A percentile compares a stretch with the other conserved stretches of the same genome.
phyloP scores from a whole-genome alignment of 2,329 filamentous ascomycete species.

The Talaromyces sp. region DNA sequence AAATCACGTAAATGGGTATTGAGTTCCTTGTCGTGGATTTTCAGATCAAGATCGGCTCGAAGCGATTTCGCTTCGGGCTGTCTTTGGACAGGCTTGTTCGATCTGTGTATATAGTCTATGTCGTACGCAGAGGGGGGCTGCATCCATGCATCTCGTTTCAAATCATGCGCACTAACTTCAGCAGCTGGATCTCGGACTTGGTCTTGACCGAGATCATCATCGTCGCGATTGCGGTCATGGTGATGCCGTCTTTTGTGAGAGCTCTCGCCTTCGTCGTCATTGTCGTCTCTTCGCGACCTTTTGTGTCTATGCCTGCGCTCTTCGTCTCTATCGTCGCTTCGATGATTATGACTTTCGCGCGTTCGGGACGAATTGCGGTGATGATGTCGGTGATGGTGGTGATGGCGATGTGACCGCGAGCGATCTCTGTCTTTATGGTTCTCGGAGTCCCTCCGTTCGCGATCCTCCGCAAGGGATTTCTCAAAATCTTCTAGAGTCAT shows the following conservation, averaged over 20 bases:
- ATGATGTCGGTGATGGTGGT: constrained; percentile 44
- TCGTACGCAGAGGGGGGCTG: constrained; percentile 77
- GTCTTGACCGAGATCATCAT: constrained; percentile 40
- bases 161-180: constrained; percentile 26
- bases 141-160: constrained; percentile 91
- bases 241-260: constrained; percentile 26
- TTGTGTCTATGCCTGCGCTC: constrained; percentile 17
- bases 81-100: constrained; percentile 55
- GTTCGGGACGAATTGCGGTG: constrained; percentile 40
- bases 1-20: constrained; percentile 68
- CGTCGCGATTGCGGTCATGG: constrained; percentile 37
- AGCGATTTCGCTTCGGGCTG: constrained; percentile 42
- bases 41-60: constrained; percentile 63
- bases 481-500: constrained; percentile 75
- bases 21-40: constrained; percentile 76
- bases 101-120: constrained; percentile 71
- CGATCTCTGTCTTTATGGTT: constrained; percentile 33
- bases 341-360: constrained; percentile 36
- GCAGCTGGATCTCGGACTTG: constrained; percentile 42
- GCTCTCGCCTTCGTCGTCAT: constrained; percentile 46
- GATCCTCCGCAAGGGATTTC: constrained; percentile 66
- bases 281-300: constrained; percentile 13
- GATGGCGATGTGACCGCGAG: constrained; percentile 34
- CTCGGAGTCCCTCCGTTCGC: constrained; percentile 36
- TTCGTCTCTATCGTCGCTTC: constrained; percentile 35